Conservation (phyloP, 345 rosid species). For the Excoecaria cochinchinensis region DNA sequence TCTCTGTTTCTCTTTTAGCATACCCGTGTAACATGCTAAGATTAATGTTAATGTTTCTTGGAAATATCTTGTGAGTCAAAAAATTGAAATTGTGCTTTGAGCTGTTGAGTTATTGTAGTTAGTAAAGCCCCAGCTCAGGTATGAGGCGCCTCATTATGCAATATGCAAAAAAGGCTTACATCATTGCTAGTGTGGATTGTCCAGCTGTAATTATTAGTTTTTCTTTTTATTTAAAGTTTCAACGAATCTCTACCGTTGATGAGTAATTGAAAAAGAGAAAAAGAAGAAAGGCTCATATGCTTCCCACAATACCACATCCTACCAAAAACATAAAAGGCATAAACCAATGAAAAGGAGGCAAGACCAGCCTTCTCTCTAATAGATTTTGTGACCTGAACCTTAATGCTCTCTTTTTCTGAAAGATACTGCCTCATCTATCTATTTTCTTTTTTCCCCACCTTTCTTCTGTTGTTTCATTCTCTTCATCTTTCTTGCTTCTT, state of each 20-base stretch:
- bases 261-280: too few species aligned
- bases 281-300: neutral
- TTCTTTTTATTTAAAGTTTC: too few species aligned
- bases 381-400: neutral
- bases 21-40: neutral
- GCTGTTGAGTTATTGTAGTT: neutral
- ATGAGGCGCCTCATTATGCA: neutral
- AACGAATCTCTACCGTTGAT: neutral
- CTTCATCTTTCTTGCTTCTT: too few species aligned
- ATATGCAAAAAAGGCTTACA: neutral
- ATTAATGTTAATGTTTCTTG: neutral
- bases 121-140: neutral
- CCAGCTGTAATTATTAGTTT: neutral
- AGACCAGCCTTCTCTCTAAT: neutral
- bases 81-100: neutral
- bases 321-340: neutral
- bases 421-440: too few species aligned
- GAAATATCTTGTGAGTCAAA: neutral
- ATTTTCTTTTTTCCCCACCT: too few species aligned
- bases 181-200: neutral
- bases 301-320: neutral
- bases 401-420: neutral
- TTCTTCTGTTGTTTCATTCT: too few species aligned
- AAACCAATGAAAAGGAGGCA: too few species aligned
- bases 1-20: neutral